These are phyloP conservation scores for Cynara cardunculus DNA, from an alignment of 129 eudicot genomes.

Conservation along the genomic window DNA sequence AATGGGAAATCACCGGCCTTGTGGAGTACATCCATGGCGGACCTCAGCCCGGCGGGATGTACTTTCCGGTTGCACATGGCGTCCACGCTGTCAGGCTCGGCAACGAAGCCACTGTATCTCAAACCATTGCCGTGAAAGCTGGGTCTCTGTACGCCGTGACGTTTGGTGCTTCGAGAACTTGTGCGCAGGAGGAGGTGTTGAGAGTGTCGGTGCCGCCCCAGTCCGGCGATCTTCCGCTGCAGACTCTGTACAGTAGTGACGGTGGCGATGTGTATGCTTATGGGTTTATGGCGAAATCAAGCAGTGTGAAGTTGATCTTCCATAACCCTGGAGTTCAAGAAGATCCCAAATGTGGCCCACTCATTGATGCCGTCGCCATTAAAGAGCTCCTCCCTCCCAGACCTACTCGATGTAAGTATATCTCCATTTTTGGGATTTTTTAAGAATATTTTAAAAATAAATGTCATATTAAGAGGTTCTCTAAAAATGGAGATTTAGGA, in stretches of 20 bases:
- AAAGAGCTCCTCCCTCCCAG: conserved; percentile 70
- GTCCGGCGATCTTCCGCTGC: conserved; percentile 71
- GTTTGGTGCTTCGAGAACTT: conserved; percentile 82
- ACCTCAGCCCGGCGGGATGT: conserved; percentile 89
- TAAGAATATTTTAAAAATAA: too few relatives aligned
- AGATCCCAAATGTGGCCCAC: conserved; percentile 84
- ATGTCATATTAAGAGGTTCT: too few relatives aligned
- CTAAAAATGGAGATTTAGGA: too few relatives aligned
- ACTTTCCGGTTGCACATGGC: conserved; percentile 64
- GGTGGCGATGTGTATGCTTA: conserved; percentile 79
- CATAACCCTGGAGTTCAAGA: conserved; percentile 77
- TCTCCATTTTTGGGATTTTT: too few relatives aligned
- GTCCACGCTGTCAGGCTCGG: conserved; percentile 85
- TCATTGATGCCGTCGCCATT: conserved; percentile 77
- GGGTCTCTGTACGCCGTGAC: conserved; percentile 65
- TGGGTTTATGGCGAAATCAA: conserved; percentile 59
- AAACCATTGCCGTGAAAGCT: conserved; percentile 47
- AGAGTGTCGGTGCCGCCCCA: conserved; percentile 65
- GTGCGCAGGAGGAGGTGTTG: conserved; percentile 87
- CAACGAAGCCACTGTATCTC: conserved; percentile 73
- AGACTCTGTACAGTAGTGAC: conserved; percentile 70
- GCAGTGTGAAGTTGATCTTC: conserved; percentile 39
- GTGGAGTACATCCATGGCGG: conserved; percentile 87
- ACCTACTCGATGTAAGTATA: conserved; percentile 45
- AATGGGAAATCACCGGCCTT: conserved; percentile 69